Conservation (phyloP, 371 early-diverging fungal species). For the Capillidium heterosporum region DNA sequence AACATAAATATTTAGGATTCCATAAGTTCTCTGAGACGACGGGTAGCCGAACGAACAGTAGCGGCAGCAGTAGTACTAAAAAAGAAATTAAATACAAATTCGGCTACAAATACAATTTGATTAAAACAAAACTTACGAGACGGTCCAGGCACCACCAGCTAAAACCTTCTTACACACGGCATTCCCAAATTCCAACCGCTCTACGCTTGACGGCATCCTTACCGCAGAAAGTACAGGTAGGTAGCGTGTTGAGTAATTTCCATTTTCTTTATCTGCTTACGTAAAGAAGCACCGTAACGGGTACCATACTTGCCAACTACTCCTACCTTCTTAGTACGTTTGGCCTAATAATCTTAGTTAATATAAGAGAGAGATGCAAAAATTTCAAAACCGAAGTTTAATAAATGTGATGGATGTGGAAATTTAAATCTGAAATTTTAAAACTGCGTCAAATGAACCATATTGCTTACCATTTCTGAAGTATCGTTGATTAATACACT, state of each 20-base stretch:
- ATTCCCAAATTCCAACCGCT: slow-evolving; percentile 99
- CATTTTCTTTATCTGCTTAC: slow-evolving; percentile 99
- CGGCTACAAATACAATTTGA: no score
- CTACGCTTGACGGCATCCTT: slow-evolving; percentile 86
- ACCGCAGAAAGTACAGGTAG: slow-evolving; percentile 99
- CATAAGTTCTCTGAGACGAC: slow-evolving; percentile 92
- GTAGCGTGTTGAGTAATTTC: slow-evolving; percentile 98
- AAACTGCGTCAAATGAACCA: no score
- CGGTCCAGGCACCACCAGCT: slow-evolving; percentile 99
- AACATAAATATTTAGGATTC: slow-evolving; percentile 62
- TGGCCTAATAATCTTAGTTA: slow-evolving; percentile 36
- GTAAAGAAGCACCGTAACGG: slow-evolving; percentile 99
- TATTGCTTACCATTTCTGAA: no score
- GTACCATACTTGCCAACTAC: slow-evolving; percentile 99
- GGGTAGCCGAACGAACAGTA: slow-evolving; percentile 81
- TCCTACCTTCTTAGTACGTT: slow-evolving; percentile 99
- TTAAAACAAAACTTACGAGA: slow-evolving; percentile 53
- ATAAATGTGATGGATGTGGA: no score
- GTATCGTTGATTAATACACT: no score
- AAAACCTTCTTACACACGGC: slow-evolving; percentile 93
- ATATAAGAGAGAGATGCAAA: no score
- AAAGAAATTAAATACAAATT: not conserved
- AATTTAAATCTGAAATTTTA: no score
- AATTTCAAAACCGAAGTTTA: no score
- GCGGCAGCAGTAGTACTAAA: slow-evolving; percentile 75